phyloP scores from a whole-genome alignment of 139 green algal species.

The Tetratostichococcus sp. region DNA sequence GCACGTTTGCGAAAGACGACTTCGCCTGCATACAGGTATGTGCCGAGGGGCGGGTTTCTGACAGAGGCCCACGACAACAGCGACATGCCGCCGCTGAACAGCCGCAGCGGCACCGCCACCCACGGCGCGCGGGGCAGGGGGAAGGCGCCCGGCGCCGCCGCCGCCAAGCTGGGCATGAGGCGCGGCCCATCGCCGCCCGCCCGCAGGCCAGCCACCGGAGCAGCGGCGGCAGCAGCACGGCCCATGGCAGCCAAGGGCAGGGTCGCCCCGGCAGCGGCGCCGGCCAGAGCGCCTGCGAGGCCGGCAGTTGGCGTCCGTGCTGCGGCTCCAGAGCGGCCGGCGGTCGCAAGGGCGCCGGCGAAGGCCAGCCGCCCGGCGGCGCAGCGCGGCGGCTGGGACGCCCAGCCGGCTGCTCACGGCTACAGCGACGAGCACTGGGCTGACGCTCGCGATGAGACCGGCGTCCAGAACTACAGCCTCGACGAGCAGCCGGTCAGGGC shows the following conservation, averaged over 20 bases:
- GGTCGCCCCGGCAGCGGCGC: background rate
- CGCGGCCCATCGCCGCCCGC: background rate
- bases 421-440: too few relatives aligned
- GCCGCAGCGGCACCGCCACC: background rate
- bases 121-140: background rate
- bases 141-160: background rate
- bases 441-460: too few relatives aligned
- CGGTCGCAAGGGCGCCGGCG: too few relatives aligned
- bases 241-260: background rate
- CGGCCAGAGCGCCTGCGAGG: background rate
- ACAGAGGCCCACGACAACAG: background rate
- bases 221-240: too few relatives aligned
- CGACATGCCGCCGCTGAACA: background rate
- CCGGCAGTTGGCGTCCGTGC: background rate
- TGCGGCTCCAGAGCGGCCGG: too few relatives aligned
- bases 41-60: constrained; percentile 38
- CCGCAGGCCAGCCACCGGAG: too few relatives aligned
- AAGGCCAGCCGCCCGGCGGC: background rate
- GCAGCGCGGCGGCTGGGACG: background rate
- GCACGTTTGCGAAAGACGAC: too few relatives aligned
- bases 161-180: background rate
- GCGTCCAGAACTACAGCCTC: background rate
- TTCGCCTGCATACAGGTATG: constrained; percentile 15
- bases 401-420: background rate
- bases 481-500: background rate